Evolutionary conservation across 495 filamentous ascomycete species (phyloP), one percentile per base, ranked within the genome.

Genomic region (Neurospora tetrasperma): DNA sequence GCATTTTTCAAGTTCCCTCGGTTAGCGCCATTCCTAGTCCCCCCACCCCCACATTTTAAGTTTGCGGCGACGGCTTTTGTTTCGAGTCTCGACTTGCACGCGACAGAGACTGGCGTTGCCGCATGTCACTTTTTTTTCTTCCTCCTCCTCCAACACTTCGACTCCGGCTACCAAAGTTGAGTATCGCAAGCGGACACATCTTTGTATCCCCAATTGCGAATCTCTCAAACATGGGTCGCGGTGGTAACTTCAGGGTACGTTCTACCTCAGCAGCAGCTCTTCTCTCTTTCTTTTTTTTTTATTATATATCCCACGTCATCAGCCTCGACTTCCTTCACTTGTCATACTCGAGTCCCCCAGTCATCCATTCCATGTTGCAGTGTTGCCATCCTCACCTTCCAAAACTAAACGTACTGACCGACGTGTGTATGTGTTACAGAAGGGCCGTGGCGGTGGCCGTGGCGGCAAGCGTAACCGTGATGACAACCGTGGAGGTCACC

Each of bases 21-120:
- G 27, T 66, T 66, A 66, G 54, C 54, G 54, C 27, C 4, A 1
- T 66, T 5, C 27, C 8, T 35, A 66, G 54, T 66, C 54, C 75
- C 75, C 71, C 75, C 75, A 68, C 75, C 75, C 75, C 75, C 75
- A 76, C 75, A 76, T 70, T 68, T 1, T 69, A 27, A 68, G 38
- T 71, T 75, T 71, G 39, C 72, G 69, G 27, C 39, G 42, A 44
- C 16, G 43, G 70, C 12, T 41, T 68, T 69, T 70, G 48, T 78
- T 78, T 75, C 27, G 73, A 70, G 75, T 76, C 39, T 66, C 71
- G 48, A 72, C 75, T 75, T 41, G 70, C 41, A 44, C 14, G 66
- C 66, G 59, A 35, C 31, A 66, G 69, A 48, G 43, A 23, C 5
- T 71, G 69, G 66, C 72, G 66, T 75, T 44, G 73, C 69, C 69